Percentiles rank a stretch among this genome's conserved stretches.
These are phyloP conservation scores for Aureobasidium sp. DNA, from an alignment of 2,329 filamentous ascomycete species.

Conservation along the genomic window DNA sequence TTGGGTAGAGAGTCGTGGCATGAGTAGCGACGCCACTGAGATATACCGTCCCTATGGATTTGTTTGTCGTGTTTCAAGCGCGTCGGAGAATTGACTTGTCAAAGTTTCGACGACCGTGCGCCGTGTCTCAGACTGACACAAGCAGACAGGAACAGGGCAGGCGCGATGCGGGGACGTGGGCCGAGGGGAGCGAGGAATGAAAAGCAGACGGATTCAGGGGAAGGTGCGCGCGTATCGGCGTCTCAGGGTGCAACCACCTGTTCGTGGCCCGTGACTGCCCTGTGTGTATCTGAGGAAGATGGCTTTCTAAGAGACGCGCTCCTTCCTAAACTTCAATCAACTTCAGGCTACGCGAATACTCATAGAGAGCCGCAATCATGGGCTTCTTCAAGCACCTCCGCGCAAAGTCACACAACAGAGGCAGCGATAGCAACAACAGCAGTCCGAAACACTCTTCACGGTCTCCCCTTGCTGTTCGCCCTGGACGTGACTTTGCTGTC, in stretches of 20 bases:
- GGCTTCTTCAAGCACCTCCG: slow-evolving; percentile 44
- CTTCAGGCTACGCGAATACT: not conserved
- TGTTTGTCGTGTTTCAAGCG: not conserved
- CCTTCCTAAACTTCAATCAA: slow-evolving; percentile 9
- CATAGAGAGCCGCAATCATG: slow-evolving; percentile 26
- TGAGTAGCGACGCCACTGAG: not conserved
- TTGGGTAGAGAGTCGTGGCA: not conserved
- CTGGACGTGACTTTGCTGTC: slow-evolving; percentile 35
- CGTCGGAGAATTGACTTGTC: not conserved
- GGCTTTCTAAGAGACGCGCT: not conserved
- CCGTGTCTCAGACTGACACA: not conserved
- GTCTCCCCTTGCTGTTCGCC: slow-evolving; percentile 15
- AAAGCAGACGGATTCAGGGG: slow-evolving; percentile 8
- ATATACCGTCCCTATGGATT: not conserved
- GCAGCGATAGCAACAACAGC: slow-evolving; percentile 26
- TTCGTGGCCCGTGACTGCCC: slow-evolving; percentile 3
- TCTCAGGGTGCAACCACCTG: not conserved
- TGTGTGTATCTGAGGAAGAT: not conserved
- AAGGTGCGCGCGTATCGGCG: not conserved
- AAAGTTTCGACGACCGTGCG: not conserved
- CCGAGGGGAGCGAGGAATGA: not conserved
- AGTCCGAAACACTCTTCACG: slow-evolving; percentile 15
- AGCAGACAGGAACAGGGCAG: not conserved
- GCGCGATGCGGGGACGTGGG: not conserved
- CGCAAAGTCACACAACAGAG: slow-evolving; percentile 35